A percentile compares a stretch with the other conserved stretches of the same genome.
Evolutionary conservation across 768 basidiomycete species (phyloP).

Genomic region (Mycena rosella): DNA sequence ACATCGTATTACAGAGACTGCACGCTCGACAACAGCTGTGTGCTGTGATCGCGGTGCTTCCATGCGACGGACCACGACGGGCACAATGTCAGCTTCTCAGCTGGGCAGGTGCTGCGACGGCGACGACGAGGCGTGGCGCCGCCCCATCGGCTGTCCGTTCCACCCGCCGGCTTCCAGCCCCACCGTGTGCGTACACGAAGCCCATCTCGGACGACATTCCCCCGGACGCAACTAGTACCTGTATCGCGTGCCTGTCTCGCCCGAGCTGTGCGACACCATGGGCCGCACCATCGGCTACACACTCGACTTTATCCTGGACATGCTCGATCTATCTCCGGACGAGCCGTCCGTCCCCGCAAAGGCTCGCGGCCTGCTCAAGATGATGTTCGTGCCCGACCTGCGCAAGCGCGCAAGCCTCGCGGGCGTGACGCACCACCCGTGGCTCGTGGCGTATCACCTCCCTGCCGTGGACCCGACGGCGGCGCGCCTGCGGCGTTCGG

Average conservation of each 20-base stretch:
- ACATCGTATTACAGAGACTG: conserved; percentile 96
- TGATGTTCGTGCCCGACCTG: conserved; percentile 97
- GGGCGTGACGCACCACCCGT: conserved; percentile 88
- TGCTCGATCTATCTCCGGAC: conserved; percentile 85
- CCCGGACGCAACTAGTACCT: conserved; percentile 71
- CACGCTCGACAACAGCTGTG: conserved; percentile 89
- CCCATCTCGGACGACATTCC: conserved; percentile 67
- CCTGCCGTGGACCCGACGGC: conserved; percentile 46
- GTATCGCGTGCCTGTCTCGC: conserved; percentile 66
- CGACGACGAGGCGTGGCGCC: conserved; percentile 89
- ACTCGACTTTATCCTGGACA: conserved; percentile 87
- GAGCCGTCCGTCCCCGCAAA: conserved; percentile 81
- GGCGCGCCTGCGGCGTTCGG: conserved; percentile 67
- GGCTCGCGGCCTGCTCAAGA: conserved; percentile 85
- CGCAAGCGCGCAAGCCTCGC: conserved; percentile 79
- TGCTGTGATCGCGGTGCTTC: conserved; percentile 92
- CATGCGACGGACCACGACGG: conserved; percentile 86
- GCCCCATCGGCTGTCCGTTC: conserved; percentile 74
- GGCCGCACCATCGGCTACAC: conserved; percentile 79
- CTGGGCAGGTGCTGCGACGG: conserved; percentile 96
- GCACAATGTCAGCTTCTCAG: conserved; percentile 96
- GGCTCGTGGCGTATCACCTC: conserved; percentile 76
- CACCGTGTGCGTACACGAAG: conserved; percentile 57
- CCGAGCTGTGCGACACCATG: conserved; percentile 82
- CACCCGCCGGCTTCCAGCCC: conserved; percentile 71